These are phyloP conservation scores for Ustilaginoidea virens DNA, from an alignment of 2,329 filamentous ascomycete species.

Conservation along the genomic window DNA sequence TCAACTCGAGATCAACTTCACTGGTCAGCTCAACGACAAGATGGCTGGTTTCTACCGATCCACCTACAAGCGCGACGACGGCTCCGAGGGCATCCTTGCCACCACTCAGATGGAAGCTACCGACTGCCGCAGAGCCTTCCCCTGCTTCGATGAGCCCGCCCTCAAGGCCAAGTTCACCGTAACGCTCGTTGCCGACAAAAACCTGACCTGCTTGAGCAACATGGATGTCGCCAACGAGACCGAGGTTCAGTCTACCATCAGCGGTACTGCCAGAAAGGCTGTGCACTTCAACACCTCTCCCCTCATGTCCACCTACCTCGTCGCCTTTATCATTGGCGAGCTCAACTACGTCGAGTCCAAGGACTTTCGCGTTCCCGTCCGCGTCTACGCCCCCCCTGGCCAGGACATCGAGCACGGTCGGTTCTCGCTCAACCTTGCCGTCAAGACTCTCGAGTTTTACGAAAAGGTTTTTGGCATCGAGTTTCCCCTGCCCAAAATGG, in stretches of 20 bases:
- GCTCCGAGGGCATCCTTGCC: conserved; percentile 66
- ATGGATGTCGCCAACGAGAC: conserved; percentile 83
- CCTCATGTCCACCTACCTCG: conserved; percentile 87
- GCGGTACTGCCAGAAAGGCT: conserved; percentile 45
- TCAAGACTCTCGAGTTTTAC: conserved; percentile 83
- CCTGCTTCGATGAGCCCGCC: conserved; percentile 91
- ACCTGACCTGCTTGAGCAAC: conserved; percentile 85
- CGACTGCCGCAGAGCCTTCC: conserved; percentile 82
- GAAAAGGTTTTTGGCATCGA: conserved; percentile 64
- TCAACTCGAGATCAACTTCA: conserved; percentile 45
- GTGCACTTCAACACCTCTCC: conserved; percentile 89
- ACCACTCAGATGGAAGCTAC: conserved; percentile 96
- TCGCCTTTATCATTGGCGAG: conserved; percentile 88
- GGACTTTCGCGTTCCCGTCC: conserved; percentile 77
- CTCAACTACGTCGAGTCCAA: conserved; percentile 89
- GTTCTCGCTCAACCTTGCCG: conserved; percentile 81
- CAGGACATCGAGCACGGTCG: conserved; percentile 80
- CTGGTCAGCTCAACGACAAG: conserved; percentile 72
- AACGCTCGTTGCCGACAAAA: conserved; percentile 78
- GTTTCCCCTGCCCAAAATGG: conserved; percentile 30
- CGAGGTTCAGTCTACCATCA: conserved; percentile 31
- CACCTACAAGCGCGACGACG: conserved; percentile 73
- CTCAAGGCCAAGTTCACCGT: conserved; percentile 88
- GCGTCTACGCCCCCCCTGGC: conserved; percentile 86
- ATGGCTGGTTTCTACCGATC: conserved; percentile 98